Conservation (phyloP, 805 yeast species). For the Kluyveromyces aestuarii region DNA sequence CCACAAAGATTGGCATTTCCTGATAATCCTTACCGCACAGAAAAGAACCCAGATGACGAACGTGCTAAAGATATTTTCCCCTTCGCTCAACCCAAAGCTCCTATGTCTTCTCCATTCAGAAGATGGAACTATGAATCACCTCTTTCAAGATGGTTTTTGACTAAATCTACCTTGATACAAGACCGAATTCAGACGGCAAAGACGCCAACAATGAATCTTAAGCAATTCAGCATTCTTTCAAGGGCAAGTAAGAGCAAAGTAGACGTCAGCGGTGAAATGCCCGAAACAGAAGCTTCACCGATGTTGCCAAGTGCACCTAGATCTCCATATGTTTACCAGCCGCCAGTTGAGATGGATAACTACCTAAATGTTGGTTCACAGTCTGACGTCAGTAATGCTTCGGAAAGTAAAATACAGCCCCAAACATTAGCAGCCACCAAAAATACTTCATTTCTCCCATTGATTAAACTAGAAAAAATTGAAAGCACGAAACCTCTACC, state of each 20-base stretch:
- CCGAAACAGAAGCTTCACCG: neutral
- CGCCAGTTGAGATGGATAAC: neutral
- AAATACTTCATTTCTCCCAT: neutral
- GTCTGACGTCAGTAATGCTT: neutral
- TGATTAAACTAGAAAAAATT: neutral
- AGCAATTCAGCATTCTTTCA: constrained; percentile 19
- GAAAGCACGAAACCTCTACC: neutral
- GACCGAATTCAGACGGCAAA: constrained; percentile 11
- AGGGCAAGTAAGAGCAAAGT: constrained; percentile 11
- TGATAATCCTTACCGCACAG: neutral
- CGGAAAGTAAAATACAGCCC: constrained; percentile 7
- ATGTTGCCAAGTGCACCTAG: neutral
- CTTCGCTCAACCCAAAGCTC: neutral
- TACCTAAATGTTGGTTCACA: neutral
- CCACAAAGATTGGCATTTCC: constrained; percentile 6
- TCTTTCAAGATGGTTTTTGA: constrained; percentile 26
- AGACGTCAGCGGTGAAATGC: neutral
- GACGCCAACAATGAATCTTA: constrained; percentile 20
- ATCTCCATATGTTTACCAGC: neutral
- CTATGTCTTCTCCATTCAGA: constrained; percentile 1
- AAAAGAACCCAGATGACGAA: neutral
- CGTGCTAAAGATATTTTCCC: neutral
- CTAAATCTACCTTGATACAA: constrained; percentile 21
- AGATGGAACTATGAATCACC: constrained; percentile 29
- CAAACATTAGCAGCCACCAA: constrained; percentile 13